Base-by-base conservation (phyloP, 768 basidiomycete genomes). In the Porpolomopsis calyptriformis region DNA sequence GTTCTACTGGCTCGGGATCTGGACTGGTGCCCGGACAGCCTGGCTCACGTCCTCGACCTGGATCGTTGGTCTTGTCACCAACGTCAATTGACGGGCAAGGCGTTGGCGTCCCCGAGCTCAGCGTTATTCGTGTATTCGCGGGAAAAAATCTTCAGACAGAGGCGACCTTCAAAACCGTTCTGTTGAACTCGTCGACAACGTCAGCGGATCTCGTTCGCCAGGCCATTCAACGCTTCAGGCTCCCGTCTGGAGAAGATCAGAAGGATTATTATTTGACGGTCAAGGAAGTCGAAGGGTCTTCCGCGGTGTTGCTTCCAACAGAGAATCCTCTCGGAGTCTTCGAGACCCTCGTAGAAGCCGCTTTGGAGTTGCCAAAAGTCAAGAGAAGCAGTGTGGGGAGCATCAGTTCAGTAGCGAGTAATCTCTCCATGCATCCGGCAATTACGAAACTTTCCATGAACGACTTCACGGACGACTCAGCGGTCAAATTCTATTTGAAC, bases 161-260 rank as follows among this genome's bases (percentile, higher is more conserved):
- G 55, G 90, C 92, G 2, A 96, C 94, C 4, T 99, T 99, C 75
- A 98, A 98, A 69, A 98, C 96, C 4, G 96, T 94, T 1, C 66
- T 98, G 14, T 74, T 98, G 46, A 97, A 93, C 56, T 69, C 85
- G 4, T 80, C 80, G 1, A 97, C 94, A 0, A 85, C 84, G 0
- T 77, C 89, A 0, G 66, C 72, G 0, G 94, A 96, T 49, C 77
- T 99, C 34, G 76, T 98, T 42, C 74, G 77, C 47, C 96, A 99
- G 66, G 89, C 93, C 4, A 82, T 92, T 46, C 94, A 97, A 61
- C 80, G 96, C 5, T 98, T 99, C 78, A 70, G 88, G 25, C 67
- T 98, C 4, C 78, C 84, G 0, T 64, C 72, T 1, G 77, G 72
- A 4, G 80, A 77, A 38, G 66, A 73, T 26, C 70, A 74, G 46